Evolutionary conservation across 306 rosid species (phyloP), one percentile per base, ranked within the genome.

Genomic region (Lathyrus sativus): DNA sequence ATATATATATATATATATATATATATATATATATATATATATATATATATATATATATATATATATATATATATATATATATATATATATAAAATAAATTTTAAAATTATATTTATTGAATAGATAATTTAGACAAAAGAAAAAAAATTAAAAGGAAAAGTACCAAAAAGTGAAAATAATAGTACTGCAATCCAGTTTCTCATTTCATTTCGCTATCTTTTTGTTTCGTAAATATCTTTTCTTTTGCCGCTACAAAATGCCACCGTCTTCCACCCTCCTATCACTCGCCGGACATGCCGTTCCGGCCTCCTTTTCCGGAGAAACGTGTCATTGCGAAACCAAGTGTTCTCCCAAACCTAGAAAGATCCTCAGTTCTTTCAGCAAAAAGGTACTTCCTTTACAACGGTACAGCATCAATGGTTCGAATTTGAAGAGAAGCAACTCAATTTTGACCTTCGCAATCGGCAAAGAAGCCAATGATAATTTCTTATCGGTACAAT

Each of bases 381-480:
- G 59, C 62, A 45, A 51, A 74, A 74, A 74, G 57, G 55, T 15
- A 19, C 49, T 29, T 65, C 75, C 64, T 78, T 79, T 65, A 2
- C 76, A 65, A 0, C 76, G 44, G 42, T 56, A 41, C 67, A 71
- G 67, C 71, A 24, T 69, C 78, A 54, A 37, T 77, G 74, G 31
- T 42, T 74, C 73, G 44, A 72, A 31, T 69, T 74, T 61, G 28
- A 85, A 62, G 17, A 67, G 74, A 7, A 76, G 41, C 51, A 70
- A 72, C 73, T 69, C 67, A 31, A 50, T 43, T 3, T 75, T 69
- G 58, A 54, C 65, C 69, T 78, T 72, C 45, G 93, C 98, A 63
- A 56, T 70, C 14, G 86, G 89, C 13, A 87, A 83, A 81, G 91
- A 83, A 48, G 85, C 95, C 35, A 86, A 83, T 43, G 91, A 86